Evolutionary conservation across 768 basidiomycete species (phyloP), one percentile per base, ranked within the genome.

Genomic region (Pleurotus djamor): DNA sequence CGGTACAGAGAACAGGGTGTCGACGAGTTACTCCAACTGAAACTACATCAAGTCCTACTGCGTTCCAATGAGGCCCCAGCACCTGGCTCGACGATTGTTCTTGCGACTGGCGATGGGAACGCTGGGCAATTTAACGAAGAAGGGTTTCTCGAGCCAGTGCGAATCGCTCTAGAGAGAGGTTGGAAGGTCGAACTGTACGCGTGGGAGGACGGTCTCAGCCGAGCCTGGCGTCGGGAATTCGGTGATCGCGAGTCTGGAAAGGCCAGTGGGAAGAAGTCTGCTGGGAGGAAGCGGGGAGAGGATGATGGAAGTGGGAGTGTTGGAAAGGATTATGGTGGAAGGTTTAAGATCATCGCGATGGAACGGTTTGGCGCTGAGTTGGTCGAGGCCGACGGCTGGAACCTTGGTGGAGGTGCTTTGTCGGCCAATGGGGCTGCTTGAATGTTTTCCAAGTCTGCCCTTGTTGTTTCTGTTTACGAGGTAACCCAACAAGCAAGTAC

Each of bases 181-280:
- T 98, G 96, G 96, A 82, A 80, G 59, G 94, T 98, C n/a, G 96
- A 98, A 74, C 68, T 98, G 66, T 95, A 94, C 73, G 91, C 92
- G 0, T 98, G 94, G 89, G 89, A 91, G 67, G 86, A 88, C 49
- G 89, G 91, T 1, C 70, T 93, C 60, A 94, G 92, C 69, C 81
- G 84, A 21, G 80, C 87, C 17, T 95, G 91, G 92, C 83, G 78
- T 71, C 77, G 83, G 52, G 84, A 88, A 70, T 91, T 91, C 72
- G 87, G 88, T 1, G 80, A 79, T 34, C 77, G 75, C 3, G 80
- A 76, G 63, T 17, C 70, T 63, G 41, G 64, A 56, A 61, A 69
- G 63, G 72, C 75, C 4, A 33, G 41, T 10, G 17, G 54, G 13
- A 56, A 56, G 76, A 87, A 78, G 78, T 82, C 83, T 63, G 79